These are phyloP conservation scores for Phytophthora citricola DNA, from an alignment of 352 stramenopile species.

Conservation along the genomic window DNA sequence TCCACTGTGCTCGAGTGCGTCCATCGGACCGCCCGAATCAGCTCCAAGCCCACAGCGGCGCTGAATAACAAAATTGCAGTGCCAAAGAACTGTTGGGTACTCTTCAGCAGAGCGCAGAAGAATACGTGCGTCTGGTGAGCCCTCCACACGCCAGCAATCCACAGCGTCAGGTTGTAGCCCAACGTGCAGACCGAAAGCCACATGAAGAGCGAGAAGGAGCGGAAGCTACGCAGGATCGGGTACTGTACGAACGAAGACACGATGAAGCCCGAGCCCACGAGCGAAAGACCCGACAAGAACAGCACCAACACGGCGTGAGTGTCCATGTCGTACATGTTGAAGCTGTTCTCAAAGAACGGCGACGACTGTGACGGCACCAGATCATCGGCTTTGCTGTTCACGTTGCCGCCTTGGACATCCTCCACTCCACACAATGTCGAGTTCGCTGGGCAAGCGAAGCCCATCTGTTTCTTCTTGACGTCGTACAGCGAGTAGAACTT, in stretches of 20 bases:
- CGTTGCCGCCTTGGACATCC: conserved; percentile 6
- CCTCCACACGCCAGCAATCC: conserved; percentile 58
- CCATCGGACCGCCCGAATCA: conserved; percentile 66
- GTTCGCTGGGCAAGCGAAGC: conserved; percentile 73
- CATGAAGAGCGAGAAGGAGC: conserved; percentile 67
- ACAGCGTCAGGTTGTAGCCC: conserved; percentile 67
- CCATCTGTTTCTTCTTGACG: conserved; percentile 84
- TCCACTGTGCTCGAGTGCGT: conserved; percentile 59
- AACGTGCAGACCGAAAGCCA: conserved; percentile 69
- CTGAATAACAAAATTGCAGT: conserved; percentile 69
- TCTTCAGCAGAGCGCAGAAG: conserved; percentile 63
- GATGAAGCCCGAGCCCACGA: conserved; percentile 73
- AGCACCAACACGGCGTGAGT: conserved; percentile 76
- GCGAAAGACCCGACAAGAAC: conserved; percentile 74
- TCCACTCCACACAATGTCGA: conserved; percentile 63
- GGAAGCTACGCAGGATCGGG: conserved; percentile 56
- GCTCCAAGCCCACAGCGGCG: conserved; percentile 61
- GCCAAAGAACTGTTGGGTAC: conserved; percentile 72
- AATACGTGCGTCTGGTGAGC: conserved; percentile 41
- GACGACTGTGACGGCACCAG: conserved; percentile 25
- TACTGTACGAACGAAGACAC: conserved; percentile 74
- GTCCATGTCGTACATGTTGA: conserved; percentile 81
- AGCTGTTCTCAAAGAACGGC: conserved; percentile 65
- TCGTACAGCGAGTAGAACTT: conserved; percentile 96
- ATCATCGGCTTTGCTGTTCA: conserved; percentile 28